Conservation (phyloP, 1,284 basidiomycete genomes). For the Rhodotorula sp. region DNA sequence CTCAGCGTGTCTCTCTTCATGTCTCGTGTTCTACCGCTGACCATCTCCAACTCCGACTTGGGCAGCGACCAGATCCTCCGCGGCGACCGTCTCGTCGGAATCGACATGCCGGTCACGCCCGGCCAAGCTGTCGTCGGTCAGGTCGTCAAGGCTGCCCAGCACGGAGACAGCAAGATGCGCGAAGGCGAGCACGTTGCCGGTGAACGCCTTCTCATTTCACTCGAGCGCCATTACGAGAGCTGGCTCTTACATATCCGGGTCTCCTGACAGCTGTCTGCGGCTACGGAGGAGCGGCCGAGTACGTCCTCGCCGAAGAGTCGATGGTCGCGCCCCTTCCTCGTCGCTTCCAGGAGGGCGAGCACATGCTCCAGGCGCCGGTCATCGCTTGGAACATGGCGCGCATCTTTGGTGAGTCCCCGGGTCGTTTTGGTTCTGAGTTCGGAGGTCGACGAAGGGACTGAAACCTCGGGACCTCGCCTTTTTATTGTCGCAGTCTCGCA, state of each 20-base stretch:
- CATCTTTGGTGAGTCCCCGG: background rate
- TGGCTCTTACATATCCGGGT: background rate
- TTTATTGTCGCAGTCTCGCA: conserved; percentile 11
- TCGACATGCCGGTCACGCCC: conserved; percentile 16
- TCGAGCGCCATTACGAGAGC: background rate
- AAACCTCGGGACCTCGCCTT: background rate
- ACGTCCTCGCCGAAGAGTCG: conserved; percentile 10
- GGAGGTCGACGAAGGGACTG: background rate
- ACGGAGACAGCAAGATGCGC: conserved; percentile 75
- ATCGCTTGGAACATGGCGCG: background rate
- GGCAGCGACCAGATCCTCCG: conserved; percentile 24
- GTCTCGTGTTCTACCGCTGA: background rate
- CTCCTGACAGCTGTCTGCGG: conserved; percentile 4
- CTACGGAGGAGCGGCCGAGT: conserved; percentile 21
- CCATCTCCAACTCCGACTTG: background rate
- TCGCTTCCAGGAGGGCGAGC: conserved; percentile 2
- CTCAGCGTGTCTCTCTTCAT: background rate
- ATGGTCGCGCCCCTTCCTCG: conserved; percentile 7
- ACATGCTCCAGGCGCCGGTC: background rate
- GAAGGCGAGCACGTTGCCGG: conserved; percentile 53
- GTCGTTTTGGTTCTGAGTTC: too few species aligned
- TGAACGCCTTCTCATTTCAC: conserved; percentile 1
- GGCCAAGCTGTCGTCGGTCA: conserved; percentile 13
- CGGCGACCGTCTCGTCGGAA: conserved; percentile 8
- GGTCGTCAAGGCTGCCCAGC: conserved; percentile 26